phyloP scores from a whole-genome alignment of 345 rosid species.

The Corchorus capsularis region DNA sequence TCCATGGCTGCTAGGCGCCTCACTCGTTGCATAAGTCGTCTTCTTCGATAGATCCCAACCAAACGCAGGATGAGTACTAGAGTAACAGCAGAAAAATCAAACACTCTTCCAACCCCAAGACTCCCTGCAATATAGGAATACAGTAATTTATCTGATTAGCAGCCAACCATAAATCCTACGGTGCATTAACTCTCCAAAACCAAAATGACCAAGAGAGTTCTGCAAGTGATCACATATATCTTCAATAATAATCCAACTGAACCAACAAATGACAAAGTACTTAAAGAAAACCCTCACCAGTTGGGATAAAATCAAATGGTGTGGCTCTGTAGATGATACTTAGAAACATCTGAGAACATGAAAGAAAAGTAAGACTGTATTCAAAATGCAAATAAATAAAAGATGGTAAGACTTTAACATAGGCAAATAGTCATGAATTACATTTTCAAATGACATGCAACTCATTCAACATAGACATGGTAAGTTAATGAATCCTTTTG shows the following conservation, averaged over 20 bases:
- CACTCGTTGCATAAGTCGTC: conserved; percentile 59
- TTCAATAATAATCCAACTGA: not conserved
- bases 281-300: conserved; percentile 42
- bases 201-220: not conserved
- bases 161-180: not conserved
- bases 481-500: not conserved
- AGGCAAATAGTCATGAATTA: not conserved
- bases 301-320: conserved; percentile 70
- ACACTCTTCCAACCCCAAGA: conserved; percentile 54
- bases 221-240: too few species aligned
- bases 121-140: conserved; percentile 41
- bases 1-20: conserved; percentile 56
- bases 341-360: conserved; percentile 56
- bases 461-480: not conserved
- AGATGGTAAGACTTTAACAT: not conserved
- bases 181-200: not conserved
- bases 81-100: conserved; percentile 57
- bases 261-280: not conserved
- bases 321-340: conserved; percentile 63
- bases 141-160: not conserved
- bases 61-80: conserved; percentile 61
- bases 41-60: conserved; percentile 53
- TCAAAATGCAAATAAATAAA: not conserved
- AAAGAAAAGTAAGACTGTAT: not conserved
- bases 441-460: not conserved